Evolutionary conservation across 805 yeast species (phyloP), one percentile per base, ranked within the genome.

Genomic region (Ogataea wickerhamii): DNA sequence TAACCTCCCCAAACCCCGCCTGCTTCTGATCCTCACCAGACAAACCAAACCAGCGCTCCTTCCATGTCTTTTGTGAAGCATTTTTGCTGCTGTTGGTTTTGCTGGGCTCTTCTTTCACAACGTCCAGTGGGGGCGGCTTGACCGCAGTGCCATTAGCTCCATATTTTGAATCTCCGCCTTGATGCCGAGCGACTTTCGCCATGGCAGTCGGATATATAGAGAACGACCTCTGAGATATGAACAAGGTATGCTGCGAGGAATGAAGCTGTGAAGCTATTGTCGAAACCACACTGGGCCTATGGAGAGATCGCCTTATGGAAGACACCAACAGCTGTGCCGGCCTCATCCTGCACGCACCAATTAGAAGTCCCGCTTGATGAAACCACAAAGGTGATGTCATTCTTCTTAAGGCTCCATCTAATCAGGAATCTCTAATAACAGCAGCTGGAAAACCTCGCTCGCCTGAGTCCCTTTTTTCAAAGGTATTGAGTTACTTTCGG

Each of bases 1-100:
- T 41, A 4, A 73, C 60, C 40, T 68, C 73, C 8, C 53, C 51
- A 40, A 58, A 54, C 2, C 66, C 64, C 1, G 67, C 64, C 22
- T 53, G 48, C 18, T 48, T 49, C 31, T 61, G 59, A 27, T 58
- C 63, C 28, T 60, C 64, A 6, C 48, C 51, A 2, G 61, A 46
- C 6, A 58, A 32, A n/a, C 61, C 60, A 40, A 57, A 50, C 49
- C 51, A 48, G 31, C 56, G 44, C 36, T 60, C 58, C 33, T 50
- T 55, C 60, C 61, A 57, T 6, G 53, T 26, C 26, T 22, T 22
- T 12, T 12, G n/a, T n/a, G n/a, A n/a, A n/a, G n/a, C n/a, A n/a
- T n/a, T n/a, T n/a, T n/a, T n/a, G n/a, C n/a, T n/a, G n/a, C n/a
- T n/a, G n/a, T n/a, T n/a, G n/a, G n/a, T n/a, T n/a, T n/a, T n/a